Evolutionary conservation across 2,329 filamentous ascomycete genomes (phyloP).

Genomic region (Zymoseptoria passerinii): DNA sequence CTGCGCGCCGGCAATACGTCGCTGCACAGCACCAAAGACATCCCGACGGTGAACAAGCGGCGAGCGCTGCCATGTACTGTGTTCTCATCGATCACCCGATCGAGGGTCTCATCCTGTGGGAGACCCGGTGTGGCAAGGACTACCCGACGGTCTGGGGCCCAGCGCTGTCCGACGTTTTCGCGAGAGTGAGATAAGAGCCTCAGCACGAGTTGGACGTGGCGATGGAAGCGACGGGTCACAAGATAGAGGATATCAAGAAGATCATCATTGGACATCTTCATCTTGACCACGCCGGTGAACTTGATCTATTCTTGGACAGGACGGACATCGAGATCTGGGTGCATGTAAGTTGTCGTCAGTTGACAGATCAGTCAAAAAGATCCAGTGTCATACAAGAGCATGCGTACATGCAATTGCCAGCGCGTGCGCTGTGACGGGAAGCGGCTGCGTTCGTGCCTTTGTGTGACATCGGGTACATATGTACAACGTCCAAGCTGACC

Average conservation of each 20-base stretch:
- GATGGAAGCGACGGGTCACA: conserved; percentile 29
- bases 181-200: conserved; percentile 27
- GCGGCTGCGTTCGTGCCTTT: not conserved
- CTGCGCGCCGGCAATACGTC: conserved; percentile 36
- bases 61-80: conserved; percentile 35
- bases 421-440: not conserved
- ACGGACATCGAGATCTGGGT: conserved; percentile 32
- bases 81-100: conserved; percentile 39
- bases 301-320: conserved; percentile 28
- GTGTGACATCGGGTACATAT: not conserved
- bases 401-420: not conserved
- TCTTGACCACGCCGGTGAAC: conserved; percentile 29
- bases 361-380: not conserved
- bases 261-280: conserved; percentile 32
- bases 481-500: not conserved
- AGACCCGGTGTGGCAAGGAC: conserved; percentile 39
- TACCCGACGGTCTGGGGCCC: conserved; percentile 28
- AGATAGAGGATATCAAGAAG: conserved; percentile 30
- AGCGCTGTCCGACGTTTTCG: conserved; percentile 28
- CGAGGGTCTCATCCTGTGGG: conserved; percentile 39
- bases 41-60: conserved; percentile 35
- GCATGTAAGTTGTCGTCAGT: conserved; percentile 4
- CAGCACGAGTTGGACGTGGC: conserved; percentile 28
- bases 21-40: conserved; percentile 27
- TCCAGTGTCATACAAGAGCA: not conserved